These are phyloP conservation scores for Malassezia psittaci DNA, from an alignment of 1,284 basidiomycete species.

Conservation along the genomic window DNA sequence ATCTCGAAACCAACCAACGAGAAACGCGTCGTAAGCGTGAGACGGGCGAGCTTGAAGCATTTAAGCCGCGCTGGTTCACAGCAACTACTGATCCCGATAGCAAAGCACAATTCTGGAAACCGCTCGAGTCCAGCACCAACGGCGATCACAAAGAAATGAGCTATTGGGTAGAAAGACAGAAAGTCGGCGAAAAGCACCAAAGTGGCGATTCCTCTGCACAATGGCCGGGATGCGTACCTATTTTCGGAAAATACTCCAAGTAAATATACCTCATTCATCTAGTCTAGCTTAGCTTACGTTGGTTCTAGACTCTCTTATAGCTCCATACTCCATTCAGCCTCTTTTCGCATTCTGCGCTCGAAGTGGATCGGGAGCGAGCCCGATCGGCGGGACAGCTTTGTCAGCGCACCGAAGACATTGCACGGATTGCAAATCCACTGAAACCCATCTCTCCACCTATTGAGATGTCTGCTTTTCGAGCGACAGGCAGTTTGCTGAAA, in stretches of 20 bases:
- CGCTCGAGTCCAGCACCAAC: not conserved
- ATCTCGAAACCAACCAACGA: conserved; percentile 80
- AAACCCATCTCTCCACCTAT: not conserved
- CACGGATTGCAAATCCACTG: conserved; percentile 1
- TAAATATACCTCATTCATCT: not conserved
- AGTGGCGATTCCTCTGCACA: conserved; percentile 19
- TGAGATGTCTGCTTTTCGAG: conserved; percentile 23
- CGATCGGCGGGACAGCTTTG: not conserved
- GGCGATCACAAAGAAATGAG: conserved; percentile 18
- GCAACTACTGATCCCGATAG: conserved; percentile 32
- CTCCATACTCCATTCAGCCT: not conserved
- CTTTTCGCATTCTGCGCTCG: not conserved
- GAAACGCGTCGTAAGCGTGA: conserved; percentile 66
- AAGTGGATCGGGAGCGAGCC: not conserved
- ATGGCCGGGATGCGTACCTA: conserved; percentile 16
- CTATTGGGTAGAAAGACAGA: conserved; percentile 32
- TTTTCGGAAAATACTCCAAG: conserved; percentile 10
- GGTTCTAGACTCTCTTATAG: not conserved
- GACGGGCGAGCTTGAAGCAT: conserved; percentile 61
- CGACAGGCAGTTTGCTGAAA: conserved; percentile 25
- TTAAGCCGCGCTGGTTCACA: conserved; percentile 59
- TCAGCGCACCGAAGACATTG: not conserved
- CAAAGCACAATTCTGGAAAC: conserved; percentile 36
- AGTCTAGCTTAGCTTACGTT: not conserved
- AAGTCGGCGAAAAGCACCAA: conserved; percentile 20